phyloP scores from a whole-genome alignment of 805 yeast species.

The Scheffersomyces amazonensis region DNA sequence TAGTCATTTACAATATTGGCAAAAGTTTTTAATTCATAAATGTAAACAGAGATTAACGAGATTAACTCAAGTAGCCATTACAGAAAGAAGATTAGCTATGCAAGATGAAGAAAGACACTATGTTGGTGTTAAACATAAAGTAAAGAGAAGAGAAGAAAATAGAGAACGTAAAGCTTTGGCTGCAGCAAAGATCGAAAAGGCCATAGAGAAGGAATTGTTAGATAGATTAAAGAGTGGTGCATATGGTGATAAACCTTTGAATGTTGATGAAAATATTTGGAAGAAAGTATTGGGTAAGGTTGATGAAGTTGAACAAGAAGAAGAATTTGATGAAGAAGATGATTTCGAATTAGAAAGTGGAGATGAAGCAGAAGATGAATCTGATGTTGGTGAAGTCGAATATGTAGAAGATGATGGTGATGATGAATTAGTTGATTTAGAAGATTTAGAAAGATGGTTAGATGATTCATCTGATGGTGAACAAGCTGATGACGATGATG shows the following conservation, averaged over 20 bases:
- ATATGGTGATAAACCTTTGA: slow-evolving; percentile 95
- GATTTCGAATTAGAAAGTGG: slow-evolving; percentile 48
- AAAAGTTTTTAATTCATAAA: slow-evolving; percentile 82
- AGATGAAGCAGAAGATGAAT: slow-evolving; percentile 49
- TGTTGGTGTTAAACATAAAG: slow-evolving; percentile 91
- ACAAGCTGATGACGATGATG: slow-evolving; percentile 35
- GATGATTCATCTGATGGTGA: slow-evolving; percentile 39
- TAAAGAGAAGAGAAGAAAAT: slow-evolving; percentile 88
- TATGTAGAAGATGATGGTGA: slow-evolving; percentile 90
- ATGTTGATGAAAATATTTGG: slow-evolving; percentile 96
- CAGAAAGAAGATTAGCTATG: slow-evolving; percentile 89
- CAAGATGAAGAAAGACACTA: slow-evolving; percentile 90
- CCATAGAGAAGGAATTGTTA: slow-evolving; percentile 91
- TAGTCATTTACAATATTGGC: slow-evolving; percentile 87
- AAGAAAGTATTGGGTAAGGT: slow-evolving; percentile 80
- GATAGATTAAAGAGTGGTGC: slow-evolving; percentile 97
- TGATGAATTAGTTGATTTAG: slow-evolving; percentile 84
- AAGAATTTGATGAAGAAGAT: slow-evolving; percentile 57
- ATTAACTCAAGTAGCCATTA: slow-evolving; percentile 90
- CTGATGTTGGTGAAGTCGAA: slow-evolving; percentile 56
- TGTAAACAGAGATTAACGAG: slow-evolving; percentile 96
- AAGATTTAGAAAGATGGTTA: slow-evolving; percentile 91
- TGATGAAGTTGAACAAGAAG: slow-evolving; percentile 58
- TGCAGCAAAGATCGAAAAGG: slow-evolving; percentile 95
- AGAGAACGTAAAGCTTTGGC: slow-evolving; percentile 95